phyloP scores from a whole-genome alignment of 2,329 filamentous ascomycete species.

The Setomelanomma holmii region DNA sequence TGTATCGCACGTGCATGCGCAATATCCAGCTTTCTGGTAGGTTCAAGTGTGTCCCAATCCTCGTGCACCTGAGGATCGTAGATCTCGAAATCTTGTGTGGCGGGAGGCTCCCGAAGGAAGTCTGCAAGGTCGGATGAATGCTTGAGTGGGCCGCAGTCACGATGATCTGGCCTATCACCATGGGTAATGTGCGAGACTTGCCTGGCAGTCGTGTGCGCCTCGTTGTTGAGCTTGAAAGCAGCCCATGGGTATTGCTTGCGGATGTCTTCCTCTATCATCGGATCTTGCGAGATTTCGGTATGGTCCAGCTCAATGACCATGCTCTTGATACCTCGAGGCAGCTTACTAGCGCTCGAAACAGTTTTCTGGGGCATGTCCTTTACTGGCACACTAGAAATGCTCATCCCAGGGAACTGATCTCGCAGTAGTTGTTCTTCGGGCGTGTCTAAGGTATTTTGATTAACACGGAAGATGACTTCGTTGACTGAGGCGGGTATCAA shows the following conservation, averaged over 20 bases:
- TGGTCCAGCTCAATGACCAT: neutral
- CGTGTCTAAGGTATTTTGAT: neutral
- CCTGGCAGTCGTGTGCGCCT: neutral
- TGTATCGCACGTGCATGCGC: conserved; percentile 19
- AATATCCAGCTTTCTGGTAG: conserved; percentile 5
- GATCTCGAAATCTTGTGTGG: conserved; percentile 3
- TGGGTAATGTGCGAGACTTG: neutral
- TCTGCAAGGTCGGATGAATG: conserved; percentile 8
- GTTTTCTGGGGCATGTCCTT: neutral
- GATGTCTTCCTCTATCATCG: neutral
- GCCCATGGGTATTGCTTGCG: neutral
- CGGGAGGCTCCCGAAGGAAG: conserved; percentile 6
- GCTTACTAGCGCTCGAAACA: neutral
- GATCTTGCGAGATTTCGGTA: neutral
- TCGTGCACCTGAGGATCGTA: neutral
- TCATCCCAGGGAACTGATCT: neutral
- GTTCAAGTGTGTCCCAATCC: conserved; percentile 3
- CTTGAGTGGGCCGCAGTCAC: neutral
- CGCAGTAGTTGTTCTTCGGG: neutral
- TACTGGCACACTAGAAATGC: neutral
- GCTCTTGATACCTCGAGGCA: neutral
- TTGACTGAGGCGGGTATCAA: neutral
- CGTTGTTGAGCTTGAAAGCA: neutral
- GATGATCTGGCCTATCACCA: neutral
- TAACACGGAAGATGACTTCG: neutral